phyloP scores from a whole-genome alignment of 2,329 filamentous ascomycete genomes.

The Purpureocillium lavendulum region DNA sequence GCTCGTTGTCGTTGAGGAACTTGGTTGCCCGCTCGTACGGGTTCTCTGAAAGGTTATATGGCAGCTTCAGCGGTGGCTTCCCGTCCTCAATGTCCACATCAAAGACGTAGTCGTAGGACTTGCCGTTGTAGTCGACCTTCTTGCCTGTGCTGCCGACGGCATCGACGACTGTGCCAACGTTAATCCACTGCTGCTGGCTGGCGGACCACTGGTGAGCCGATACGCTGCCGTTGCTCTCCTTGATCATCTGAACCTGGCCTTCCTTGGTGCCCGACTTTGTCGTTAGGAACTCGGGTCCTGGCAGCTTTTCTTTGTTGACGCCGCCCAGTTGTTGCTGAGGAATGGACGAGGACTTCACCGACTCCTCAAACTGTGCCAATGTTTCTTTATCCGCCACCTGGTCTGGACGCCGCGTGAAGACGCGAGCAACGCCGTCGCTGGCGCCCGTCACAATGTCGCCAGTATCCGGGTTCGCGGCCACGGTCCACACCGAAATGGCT shows the following conservation, averaged over 20 bases:
- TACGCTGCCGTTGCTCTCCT: conserved; percentile 69
- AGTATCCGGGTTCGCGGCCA: conserved; percentile 71
- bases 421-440: conserved; percentile 76
- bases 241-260: conserved; percentile 89
- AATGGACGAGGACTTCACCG: conserved; percentile 76
- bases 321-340: conserved; percentile 75
- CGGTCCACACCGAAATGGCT: conserved; percentile 91
- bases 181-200: conserved; percentile 65
- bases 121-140: conserved; percentile 68
- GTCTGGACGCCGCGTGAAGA: conserved; percentile 69
- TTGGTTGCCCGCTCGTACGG: conserved; percentile 86
- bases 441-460: conserved; percentile 92
- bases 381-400: conserved; percentile 62
- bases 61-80: conserved; percentile 85
- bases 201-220: conserved; percentile 84
- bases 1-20: conserved; percentile 82
- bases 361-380: conserved; percentile 68
- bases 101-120: conserved; percentile 94
- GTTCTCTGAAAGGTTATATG: conserved; percentile 87
- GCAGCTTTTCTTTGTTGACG: conserved; percentile 87
- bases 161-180: conserved; percentile 91
- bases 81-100: conserved; percentile 95
- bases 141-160: conserved; percentile 74
- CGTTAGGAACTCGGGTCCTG: conserved; percentile 78
- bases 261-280: conserved; percentile 87